phyloP scores from a whole-genome alignment of 2,329 filamentous ascomycete genomes.

The Penicillium sp. region DNA sequence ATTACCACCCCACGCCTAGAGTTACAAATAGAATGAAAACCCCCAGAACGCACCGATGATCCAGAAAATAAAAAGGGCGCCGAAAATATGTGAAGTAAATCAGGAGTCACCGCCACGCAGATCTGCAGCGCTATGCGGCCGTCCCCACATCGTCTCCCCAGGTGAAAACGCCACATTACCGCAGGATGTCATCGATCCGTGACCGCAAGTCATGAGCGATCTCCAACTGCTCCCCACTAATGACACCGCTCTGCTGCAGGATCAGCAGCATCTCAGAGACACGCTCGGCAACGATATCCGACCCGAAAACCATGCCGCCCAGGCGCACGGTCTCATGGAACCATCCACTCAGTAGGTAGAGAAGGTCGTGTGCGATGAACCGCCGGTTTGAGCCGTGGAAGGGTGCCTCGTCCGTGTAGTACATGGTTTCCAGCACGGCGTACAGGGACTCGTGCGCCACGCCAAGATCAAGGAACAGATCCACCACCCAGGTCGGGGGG shows the following conservation, averaged over 20 bases:
- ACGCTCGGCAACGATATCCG: constrained; percentile 56
- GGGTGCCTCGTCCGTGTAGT: constrained; percentile 65
- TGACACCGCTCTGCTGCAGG: constrained; percentile 44
- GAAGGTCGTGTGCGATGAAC: constrained; percentile 60
- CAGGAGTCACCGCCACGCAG: constrained; percentile 4
- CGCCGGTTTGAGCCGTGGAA: constrained; percentile 60
- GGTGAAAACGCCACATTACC: constrained; percentile 26
- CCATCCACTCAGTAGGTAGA: constrained; percentile 63
- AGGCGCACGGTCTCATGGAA: constrained; percentile 55
- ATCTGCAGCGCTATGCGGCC: not conserved
- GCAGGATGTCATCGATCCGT: constrained; percentile 42
- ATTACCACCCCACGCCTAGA: constrained; percentile 18
- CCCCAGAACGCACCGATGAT: not conserved
- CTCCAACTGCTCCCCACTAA: constrained; percentile 38
- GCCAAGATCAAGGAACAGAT: constrained; percentile 63
- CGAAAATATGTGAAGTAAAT: constrained; percentile 1
- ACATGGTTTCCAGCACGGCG: constrained; percentile 63
- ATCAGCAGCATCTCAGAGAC: constrained; percentile 47
- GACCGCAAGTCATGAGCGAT: constrained; percentile 42
- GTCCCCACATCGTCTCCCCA: not conserved
- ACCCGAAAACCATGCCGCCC: constrained; percentile 58
- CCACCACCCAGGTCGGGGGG: constrained; percentile 59
- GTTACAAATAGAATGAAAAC: constrained; percentile 7
- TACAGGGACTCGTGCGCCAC: constrained; percentile 63
- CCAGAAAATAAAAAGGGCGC: not conserved